phyloP scores from a whole-genome alignment of 73 alveolate genomes.

The Stentor coeruleus region DNA sequence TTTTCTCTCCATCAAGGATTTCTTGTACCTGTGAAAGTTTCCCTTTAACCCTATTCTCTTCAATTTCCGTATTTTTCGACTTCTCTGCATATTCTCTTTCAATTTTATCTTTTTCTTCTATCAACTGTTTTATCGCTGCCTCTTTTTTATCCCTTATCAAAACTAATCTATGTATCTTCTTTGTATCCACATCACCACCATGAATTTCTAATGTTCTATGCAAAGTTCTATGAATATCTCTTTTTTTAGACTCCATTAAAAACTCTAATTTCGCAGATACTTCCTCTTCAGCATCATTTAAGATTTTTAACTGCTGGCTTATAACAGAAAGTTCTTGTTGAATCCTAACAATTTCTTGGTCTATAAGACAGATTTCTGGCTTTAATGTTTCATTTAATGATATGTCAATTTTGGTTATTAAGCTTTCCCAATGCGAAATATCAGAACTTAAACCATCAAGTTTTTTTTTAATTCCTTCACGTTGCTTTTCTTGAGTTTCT shows the following conservation, averaged over 20 bases:
- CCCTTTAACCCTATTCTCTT: not conserved
- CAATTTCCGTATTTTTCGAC: not conserved
- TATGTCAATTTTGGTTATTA: not conserved
- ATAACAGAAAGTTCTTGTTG: not conserved
- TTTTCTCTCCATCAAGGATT: not conserved
- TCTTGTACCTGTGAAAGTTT: not conserved
- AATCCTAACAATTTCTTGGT: not conserved
- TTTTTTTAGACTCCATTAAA: slow-evolving; percentile 19
- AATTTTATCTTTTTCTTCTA: not conserved
- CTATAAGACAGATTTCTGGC: not conserved
- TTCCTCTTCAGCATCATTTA: slow-evolving; percentile 15
- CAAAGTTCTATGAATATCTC: not conserved
- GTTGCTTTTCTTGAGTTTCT: slow-evolving; percentile 3
- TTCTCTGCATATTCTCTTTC: not conserved
- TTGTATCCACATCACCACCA: not conserved
- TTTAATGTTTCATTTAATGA: not conserved
- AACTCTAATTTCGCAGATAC: not conserved
- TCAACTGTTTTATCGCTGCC: not conserved
- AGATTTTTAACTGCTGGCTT: not conserved
- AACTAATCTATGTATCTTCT: not conserved
- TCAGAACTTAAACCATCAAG: not conserved
- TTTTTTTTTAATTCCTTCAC: not conserved
- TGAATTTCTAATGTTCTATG: not conserved
- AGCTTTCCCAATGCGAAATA: not conserved
- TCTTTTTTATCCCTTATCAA: not conserved